A percentile compares a stretch with the other conserved stretches of the same genome.
These are phyloP conservation scores for Piromyces finnis DNA, from an alignment of 192 early-diverging fungal genomes.

Conservation along the genomic window DNA sequence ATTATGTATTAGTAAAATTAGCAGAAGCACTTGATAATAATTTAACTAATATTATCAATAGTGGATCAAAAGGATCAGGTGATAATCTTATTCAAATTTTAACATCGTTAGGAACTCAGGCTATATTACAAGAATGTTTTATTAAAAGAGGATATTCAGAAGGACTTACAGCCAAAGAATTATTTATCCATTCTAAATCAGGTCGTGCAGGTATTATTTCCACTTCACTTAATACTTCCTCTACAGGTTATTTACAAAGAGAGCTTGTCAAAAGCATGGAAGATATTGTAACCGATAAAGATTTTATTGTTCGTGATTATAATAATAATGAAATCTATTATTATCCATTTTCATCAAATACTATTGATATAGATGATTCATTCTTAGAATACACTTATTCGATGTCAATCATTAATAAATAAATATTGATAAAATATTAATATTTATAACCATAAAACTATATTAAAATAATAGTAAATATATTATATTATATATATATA, in stretches of 20 bases:
- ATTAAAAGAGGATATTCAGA: background rate
- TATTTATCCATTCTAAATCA: background rate
- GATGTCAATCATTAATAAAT: too few species aligned
- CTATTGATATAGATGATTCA: too few species aligned
- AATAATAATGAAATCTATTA: too few species aligned
- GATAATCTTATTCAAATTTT: background rate
- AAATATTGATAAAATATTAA: too few species aligned
- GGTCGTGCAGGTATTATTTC: background rate
- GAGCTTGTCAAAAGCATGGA: background rate
- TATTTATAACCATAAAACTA: too few species aligned
- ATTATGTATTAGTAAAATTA: background rate
- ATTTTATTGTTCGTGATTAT: too few species aligned
- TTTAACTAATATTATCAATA: background rate
- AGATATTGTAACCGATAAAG: background rate
- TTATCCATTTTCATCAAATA: too few species aligned
- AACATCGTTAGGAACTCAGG: background rate
- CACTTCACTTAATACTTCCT: background rate
- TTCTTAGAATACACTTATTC: too few species aligned
- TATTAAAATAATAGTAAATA: too few species aligned
- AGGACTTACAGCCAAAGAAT: background rate
- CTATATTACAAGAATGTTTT: background rate
- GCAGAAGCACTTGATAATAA: background rate
- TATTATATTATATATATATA: too few species aligned
- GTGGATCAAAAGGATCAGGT: background rate
- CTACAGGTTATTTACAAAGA: background rate